phyloP scores from a whole-genome alignment of 2,329 filamentous ascomycete species.

The Arthrobotrys pseudoclavata region DNA sequence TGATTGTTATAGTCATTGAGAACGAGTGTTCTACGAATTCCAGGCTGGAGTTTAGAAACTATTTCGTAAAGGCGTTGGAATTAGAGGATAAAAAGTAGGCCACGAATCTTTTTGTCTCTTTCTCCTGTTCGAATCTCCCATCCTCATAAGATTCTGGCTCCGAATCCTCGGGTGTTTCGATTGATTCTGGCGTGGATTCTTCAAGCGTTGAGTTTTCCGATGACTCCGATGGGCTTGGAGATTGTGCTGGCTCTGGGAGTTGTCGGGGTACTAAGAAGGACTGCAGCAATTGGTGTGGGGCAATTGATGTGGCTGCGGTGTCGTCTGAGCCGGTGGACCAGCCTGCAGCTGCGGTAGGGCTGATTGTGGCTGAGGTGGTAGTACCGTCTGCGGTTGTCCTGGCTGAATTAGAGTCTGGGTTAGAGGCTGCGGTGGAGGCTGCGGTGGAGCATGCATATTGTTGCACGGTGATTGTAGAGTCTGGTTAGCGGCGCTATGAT shows the following conservation, averaged over 20 bases:
- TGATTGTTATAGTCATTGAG: background rate
- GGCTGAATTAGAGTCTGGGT: background rate
- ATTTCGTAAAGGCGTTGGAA: background rate
- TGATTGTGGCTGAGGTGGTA: background rate
- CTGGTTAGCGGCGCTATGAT: too few relatives aligned
- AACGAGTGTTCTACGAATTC: background rate
- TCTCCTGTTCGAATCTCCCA: background rate
- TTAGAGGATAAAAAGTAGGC: background rate
- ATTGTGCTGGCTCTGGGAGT: background rate
- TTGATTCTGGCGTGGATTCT: background rate
- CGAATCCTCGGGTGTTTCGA: background rate
- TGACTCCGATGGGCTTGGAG: background rate
- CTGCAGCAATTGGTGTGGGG: background rate
- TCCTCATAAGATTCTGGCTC: background rate
- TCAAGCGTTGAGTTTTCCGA: background rate
- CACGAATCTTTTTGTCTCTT: background rate
- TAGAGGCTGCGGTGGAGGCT: background rate
- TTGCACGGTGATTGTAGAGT: too few relatives aligned
- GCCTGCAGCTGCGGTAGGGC: background rate
- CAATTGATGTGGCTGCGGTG: background rate
- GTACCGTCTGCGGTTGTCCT: background rate
- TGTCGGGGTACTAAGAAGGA: background rate
- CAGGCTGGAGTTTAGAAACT: background rate
- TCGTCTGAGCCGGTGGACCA: background rate
- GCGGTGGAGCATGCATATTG: too few relatives aligned